Evolutionary conservation across 345 rosid genomes (phyloP).

Genomic region (Heritiera littoralis): DNA sequence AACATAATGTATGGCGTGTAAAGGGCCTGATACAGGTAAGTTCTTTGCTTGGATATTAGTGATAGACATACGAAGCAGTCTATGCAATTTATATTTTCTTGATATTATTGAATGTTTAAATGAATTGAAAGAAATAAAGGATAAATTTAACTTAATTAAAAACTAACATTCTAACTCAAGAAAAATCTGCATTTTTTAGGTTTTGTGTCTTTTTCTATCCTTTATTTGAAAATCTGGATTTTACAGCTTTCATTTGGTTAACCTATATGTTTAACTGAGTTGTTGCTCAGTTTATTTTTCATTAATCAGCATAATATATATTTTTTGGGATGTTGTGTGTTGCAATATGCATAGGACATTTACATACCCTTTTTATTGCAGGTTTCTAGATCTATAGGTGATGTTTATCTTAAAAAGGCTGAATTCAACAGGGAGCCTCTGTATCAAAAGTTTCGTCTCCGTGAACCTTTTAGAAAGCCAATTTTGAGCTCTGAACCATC

Average conservation of each 20-base stretch:
- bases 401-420: slow-evolving; percentile 78
- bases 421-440: slow-evolving; percentile 93
- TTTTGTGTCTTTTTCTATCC: background rate
- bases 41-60: background rate
- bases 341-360: background rate
- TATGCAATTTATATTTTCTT: background rate
- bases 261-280: background rate
- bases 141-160: background rate
- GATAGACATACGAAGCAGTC: background rate
- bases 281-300: background rate
- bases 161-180: background rate
- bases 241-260: background rate
- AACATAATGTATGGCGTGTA: slow-evolving; percentile 97
- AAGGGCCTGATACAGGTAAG: slow-evolving; percentile 94
- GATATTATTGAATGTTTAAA: background rate
- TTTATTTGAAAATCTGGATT: background rate
- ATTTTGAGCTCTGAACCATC: slow-evolving; percentile 89
- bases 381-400: slow-evolving; percentile 95
- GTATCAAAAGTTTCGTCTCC: slow-evolving; percentile 76
- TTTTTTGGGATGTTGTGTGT: background rate
- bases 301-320: background rate
- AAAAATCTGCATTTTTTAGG: background rate
- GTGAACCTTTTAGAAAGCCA: slow-evolving; percentile 78
- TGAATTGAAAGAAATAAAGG: background rate
- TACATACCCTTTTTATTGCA: slow-evolving; percentile 32